Evolutionary conservation across 2,329 filamentous ascomycete genomes (phyloP), one percentile per base, ranked within the genome.

Genomic region (Ophiocordyceps camponoti-leonardi): DNA sequence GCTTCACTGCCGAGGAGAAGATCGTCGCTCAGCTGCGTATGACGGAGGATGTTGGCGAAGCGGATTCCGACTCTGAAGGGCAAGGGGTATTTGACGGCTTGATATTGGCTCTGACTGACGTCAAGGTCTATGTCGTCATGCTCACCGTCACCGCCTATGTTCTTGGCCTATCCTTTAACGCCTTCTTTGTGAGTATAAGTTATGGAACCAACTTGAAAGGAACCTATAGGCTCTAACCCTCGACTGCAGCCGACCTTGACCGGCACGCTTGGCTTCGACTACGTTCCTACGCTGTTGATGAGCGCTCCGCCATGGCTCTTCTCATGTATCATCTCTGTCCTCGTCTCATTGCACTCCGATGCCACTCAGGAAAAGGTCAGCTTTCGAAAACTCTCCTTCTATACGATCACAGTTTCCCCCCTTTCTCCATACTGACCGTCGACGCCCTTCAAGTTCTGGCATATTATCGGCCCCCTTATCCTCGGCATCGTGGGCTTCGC

Each of bases 51-150:
- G 71, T 74, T 1, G 73, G 72, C 39, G 71, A 76, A 55, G 69
- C 68, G 1, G 73, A 77, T 47, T 62, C 60, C 7, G 73, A 77
- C 51, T 63, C 64, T 0, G 60, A 62, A 1, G 65, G 67, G n/a
- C 65, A 74, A 51, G 67, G 68, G 3, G 54, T 64, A 2, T 70
- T 75, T 49, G 66, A 67, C 10, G 77, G 77, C 11, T 57, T 77
- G 28, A 62, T 71, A 45, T 73, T 80, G 68, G 73, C 75, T 0
- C 54, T 78, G 44, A 75, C 72, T 57, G 77, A 81, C 49, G 16
- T 61, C 50, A 80, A 79, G 63, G 75, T 79, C 49, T 81, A 78
- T 53, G 53, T 80, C 48, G 73, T 80, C 71, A 78, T 77, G 68
- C 46, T 79, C 7, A 75, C 73, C 1, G 72, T 79, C 47, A 75